Evolutionary conservation across 1,139 yeast species (phyloP), one percentile per base, ranked within the genome.

Genomic region (Taiozyma onychis): DNA sequence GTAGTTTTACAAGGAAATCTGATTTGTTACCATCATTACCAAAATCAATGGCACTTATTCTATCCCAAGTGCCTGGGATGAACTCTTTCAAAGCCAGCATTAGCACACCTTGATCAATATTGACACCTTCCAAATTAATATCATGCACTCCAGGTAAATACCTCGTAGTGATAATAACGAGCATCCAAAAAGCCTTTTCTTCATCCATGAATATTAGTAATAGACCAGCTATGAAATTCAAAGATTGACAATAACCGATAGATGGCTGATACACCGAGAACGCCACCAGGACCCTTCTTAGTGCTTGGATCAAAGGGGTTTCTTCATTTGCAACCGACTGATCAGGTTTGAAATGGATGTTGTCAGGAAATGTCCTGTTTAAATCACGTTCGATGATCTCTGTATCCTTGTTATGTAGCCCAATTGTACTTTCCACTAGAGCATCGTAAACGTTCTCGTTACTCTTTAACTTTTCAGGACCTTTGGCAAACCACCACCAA

Each of bases 401-500:
- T 0, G 91, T 79, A 63, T 90, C 97, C 55, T 81, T 85, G 56
- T 80, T 83, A 24, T 75, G 73, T 41, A 70, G 57, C 39, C 72
- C 73, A 39, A 65, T 60, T 0, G 89, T 81, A 54, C 83, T 81
- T 43, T 71, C 70, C 45, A 83, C 81, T 37, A 91, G 74, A 56
- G 75, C 75, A 45, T 83, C 87, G 66, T 90, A 93, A 1, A 88
- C 76, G 1, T 95, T 96, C 13, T 72, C 72, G 63, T 88, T 81
- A 44, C 80, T 80, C 57, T 80, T 82, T 51, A 88, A 67, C 56
- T 77, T 78, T 51, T 89, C 96, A 54, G 82, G 77, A 2, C 97
- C 98, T n/a, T 85, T 83, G n/a, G 96, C 96, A 66, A 88, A 91
- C 71, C 81, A 85, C 74, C 93, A 93, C 99, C 99, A 93, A 1